Conservation (phyloP, 345 rosid genomes). For the Noccaea bulbosa region DNA sequence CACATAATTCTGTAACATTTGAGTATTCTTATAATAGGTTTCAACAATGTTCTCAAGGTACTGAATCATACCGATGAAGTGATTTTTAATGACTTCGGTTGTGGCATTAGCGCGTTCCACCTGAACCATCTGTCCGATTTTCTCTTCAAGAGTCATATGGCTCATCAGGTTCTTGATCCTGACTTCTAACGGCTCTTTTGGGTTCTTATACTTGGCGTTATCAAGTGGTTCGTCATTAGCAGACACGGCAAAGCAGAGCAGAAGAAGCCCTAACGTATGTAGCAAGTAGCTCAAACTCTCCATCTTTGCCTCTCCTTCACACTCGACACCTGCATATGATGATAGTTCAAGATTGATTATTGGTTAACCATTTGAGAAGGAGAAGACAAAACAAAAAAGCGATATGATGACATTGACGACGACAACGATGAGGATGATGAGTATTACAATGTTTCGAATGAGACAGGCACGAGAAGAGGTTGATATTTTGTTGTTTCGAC, state of each 20-base stretch:
- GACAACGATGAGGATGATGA: conserved; percentile 19
- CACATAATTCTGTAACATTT: background rate
- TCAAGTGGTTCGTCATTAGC: conserved; percentile 21
- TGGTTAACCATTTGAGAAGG: conserved; percentile 18
- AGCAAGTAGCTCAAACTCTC: conserved; percentile 22
- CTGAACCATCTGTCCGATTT: conserved; percentile 65
- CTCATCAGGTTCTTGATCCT: conserved; percentile 52
- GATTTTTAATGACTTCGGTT: conserved; percentile 47
- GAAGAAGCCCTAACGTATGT: conserved; percentile 30
- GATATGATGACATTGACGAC: conserved; percentile 10
- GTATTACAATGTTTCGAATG: conserved; percentile 15
- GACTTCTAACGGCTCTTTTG: conserved; percentile 40
- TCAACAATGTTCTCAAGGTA: background rate
- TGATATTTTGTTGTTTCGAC: conserved; percentile 19
- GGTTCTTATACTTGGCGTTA: conserved; percentile 42
- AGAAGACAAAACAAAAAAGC: background rate
- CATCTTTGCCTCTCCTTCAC: conserved; percentile 27
- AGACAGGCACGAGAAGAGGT: conserved; percentile 14
- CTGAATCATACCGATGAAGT: conserved; percentile 46
- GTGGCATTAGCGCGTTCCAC: conserved; percentile 52
- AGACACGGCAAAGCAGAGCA: conserved; percentile 42
- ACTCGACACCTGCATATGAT: conserved; percentile 2
- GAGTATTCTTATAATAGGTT: background rate
- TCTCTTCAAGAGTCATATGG: conserved; percentile 56
- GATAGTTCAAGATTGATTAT: background rate